These are phyloP conservation scores for Syzygium aqueum DNA, from an alignment of 345 rosid species.

Conservation along the genomic window DNA sequence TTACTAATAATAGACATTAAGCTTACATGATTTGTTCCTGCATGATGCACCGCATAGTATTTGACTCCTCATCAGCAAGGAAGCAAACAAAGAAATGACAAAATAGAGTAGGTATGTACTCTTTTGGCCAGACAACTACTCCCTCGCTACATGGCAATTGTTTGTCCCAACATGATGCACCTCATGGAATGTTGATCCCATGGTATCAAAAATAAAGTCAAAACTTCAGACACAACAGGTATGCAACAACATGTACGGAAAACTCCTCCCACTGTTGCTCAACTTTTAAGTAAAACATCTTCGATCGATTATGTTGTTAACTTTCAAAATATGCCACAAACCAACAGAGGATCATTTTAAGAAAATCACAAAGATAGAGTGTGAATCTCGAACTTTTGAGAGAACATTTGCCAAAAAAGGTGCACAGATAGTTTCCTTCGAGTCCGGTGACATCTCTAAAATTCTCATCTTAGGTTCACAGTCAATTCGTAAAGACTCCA, in stretches of 20 bases:
- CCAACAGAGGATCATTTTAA: not conserved
- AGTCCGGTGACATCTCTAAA: not conserved
- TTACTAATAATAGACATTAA: not conserved
- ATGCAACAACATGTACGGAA: not conserved
- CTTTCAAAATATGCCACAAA: not conserved
- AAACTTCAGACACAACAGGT: not conserved
- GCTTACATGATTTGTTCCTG: not conserved
- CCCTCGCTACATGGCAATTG: not conserved
- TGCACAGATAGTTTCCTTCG: not conserved
- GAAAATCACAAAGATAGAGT: not conserved
- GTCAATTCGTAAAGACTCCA: not conserved
- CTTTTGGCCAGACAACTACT: not conserved
- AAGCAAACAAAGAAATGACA: not conserved
- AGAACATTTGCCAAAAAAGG: not conserved
- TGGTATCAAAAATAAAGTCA: not conserved
- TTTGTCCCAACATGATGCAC: not conserved
- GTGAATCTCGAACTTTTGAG: not conserved
- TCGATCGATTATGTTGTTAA: not conserved
- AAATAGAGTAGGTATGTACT: not conserved
- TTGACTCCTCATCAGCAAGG: not conserved
- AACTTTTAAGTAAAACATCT: not conserved
- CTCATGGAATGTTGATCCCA: not conserved
- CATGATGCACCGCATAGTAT: not conserved
- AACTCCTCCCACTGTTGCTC: not conserved
- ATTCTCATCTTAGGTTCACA: not conserved